Evolutionary conservation across 108 stramenopile genomes (phyloP).

Genomic region (Pseudonitzschia pungens): DNA sequence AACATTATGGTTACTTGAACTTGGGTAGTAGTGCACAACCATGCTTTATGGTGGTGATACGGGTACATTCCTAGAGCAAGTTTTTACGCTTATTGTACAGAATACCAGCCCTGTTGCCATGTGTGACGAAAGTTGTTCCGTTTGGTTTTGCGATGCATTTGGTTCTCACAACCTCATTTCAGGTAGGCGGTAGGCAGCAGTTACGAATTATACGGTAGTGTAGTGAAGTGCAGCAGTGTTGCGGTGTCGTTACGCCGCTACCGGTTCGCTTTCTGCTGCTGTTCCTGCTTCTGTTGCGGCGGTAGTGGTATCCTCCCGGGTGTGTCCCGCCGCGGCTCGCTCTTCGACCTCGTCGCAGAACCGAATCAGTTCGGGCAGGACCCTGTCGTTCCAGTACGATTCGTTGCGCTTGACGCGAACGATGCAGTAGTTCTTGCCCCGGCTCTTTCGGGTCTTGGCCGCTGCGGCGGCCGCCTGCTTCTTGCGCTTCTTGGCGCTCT

Average conservation of each 20-base stretch:
- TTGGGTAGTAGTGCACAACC: too few species aligned
- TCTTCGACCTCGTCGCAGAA: constrained; percentile 31
- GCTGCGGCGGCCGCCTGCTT: neutral
- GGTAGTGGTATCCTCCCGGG: too few species aligned
- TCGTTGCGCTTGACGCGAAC: constrained; percentile 32
- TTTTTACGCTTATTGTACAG: too few species aligned
- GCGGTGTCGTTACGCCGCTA: neutral
- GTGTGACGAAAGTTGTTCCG: too few species aligned
- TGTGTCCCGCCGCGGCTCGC: neutral
- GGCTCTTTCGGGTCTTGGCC: neutral
- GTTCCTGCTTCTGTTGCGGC: neutral
- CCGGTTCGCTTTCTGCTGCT: constrained; percentile 5
- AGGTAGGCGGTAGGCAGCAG: too few species aligned
- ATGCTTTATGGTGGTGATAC: too few species aligned
- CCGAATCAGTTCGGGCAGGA: constrained; percentile 21
- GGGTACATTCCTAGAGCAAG: too few species aligned
- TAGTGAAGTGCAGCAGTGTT: neutral
- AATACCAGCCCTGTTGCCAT: too few species aligned
- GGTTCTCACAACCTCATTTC: too few species aligned
- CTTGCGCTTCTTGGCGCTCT: neutral
- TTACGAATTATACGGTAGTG: too few species aligned
- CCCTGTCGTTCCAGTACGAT: constrained; percentile 29
- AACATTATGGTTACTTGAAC: too few species aligned
- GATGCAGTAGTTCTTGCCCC: constrained; percentile 30
- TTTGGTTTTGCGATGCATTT: too few species aligned